A percentile compares a stretch with the other conserved stretches of the same genome.
Conservation (phyloP, 768 basidiomycete genomes). For the Crassisporium funariophilum region DNA sequence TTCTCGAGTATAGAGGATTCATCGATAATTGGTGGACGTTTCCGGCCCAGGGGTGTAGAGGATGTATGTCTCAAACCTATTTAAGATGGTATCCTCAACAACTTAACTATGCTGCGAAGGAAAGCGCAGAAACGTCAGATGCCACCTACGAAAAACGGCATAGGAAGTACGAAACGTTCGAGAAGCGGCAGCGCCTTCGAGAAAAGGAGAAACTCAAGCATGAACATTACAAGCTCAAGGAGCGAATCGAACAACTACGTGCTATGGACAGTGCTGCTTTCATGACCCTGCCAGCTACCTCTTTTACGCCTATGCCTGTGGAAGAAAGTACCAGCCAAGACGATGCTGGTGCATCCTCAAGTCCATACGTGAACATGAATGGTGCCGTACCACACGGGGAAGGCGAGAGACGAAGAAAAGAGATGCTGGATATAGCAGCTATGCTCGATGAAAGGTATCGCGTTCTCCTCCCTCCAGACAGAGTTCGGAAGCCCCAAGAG, state of each 20-base stretch:
- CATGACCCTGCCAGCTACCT: slow-evolving; percentile 57
- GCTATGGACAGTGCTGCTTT: slow-evolving; percentile 75
- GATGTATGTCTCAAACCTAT: slow-evolving; percentile 55
- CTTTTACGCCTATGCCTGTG: slow-evolving; percentile 49
- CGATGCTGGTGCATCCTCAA: slow-evolving; percentile 20
- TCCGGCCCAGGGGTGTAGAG: slow-evolving; percentile 68
- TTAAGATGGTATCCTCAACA: too few relatives aligned
- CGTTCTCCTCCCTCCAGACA: slow-evolving; percentile 70
- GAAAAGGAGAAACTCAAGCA: slow-evolving; percentile 93
- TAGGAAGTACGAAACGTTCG: slow-evolving; percentile 83
- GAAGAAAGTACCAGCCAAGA: slow-evolving; percentile 26
- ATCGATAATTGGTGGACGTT: slow-evolving; percentile 61
- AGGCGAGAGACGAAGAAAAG: slow-evolving; percentile 72
- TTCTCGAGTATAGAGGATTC: slow-evolving; percentile 51
- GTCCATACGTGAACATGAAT: slow-evolving; percentile 39
- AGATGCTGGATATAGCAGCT: slow-evolving; percentile 73
- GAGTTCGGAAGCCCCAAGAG: slow-evolving; percentile 42
- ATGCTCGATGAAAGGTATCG: slow-evolving; percentile 73
- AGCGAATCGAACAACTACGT: slow-evolving; percentile 82
- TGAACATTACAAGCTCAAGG: slow-evolving; percentile 89
- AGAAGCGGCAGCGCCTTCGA: slow-evolving; percentile 80
- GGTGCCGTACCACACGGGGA: slow-evolving; percentile 47
- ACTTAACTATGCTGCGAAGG: slow-evolving; percentile 43
- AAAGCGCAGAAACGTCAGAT: slow-evolving; percentile 74
- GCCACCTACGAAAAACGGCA: slow-evolving; percentile 81